A percentile compares a stretch with the other conserved stretches of the same genome.
phyloP scores from a whole-genome alignment of 208 protist species.

The Angomonas ambiguus region DNA sequence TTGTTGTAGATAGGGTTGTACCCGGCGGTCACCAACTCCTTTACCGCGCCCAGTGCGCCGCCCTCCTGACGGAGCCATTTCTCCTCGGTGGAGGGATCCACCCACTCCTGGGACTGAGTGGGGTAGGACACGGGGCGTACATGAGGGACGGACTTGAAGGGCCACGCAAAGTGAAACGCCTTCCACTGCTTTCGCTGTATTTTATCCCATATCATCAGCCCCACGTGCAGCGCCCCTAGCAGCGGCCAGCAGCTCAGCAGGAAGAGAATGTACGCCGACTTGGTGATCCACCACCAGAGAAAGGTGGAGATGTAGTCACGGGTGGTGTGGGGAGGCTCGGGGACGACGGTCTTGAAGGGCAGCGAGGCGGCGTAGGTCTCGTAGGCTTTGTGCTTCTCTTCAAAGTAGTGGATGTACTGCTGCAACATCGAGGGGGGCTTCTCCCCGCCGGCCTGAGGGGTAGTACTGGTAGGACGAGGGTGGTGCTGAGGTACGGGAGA shows the following conservation, averaged over 20 bases:
- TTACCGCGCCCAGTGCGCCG: neutral
- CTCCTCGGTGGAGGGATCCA: neutral
- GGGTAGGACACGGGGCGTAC: conserved; percentile 33
- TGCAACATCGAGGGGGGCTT: no score
- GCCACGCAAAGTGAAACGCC: conserved; percentile 41
- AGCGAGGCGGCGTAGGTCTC: conserved; percentile 42
- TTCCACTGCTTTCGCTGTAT: conserved; percentile 44
- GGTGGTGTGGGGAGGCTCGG: conserved; percentile 50
- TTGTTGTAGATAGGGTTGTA: conserved; percentile 1
- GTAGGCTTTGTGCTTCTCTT: conserved; percentile 22
- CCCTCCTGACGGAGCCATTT: neutral
- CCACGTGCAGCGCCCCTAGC: conserved; percentile 37
- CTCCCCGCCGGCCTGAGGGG: neutral
- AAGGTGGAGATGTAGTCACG: conserved; percentile 28
- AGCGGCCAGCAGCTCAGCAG: conserved; percentile 34
- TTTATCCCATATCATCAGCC: conserved; percentile 40
- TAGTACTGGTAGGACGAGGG: neutral
- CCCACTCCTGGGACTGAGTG: conserved; percentile 9
- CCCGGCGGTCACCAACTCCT: neutral
- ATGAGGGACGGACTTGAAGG: conserved; percentile 49
- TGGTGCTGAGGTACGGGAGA: no score
- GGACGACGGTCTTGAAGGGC: conserved; percentile 61
- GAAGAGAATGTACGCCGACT: conserved; percentile 21
- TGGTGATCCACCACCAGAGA: conserved; percentile 9
- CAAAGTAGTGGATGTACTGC: neutral